phyloP scores from a whole-genome alignment of 768 basidiomycete species.

The Phlebiopsis gigantea region DNA sequence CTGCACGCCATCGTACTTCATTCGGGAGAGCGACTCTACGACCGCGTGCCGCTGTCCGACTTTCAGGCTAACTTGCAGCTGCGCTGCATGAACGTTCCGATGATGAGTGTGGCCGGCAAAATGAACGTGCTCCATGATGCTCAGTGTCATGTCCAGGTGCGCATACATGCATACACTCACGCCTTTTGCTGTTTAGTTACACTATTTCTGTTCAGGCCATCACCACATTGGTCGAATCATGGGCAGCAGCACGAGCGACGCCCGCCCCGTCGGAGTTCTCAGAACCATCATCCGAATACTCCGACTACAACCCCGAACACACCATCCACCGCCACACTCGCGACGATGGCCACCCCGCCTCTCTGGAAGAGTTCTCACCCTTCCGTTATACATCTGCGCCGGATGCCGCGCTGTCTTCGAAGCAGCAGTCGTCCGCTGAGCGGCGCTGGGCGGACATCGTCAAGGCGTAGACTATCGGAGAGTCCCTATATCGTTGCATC shows the following conservation, averaged over 20 bases:
- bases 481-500: background rate
- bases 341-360: too few species aligned
- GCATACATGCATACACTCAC: background rate
- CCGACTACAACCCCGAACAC: slow-evolving; percentile 13
- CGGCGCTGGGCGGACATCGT: slow-evolving; percentile 3
- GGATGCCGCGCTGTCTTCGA: background rate
- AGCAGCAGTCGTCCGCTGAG: background rate
- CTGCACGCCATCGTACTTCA: slow-evolving; percentile 8
- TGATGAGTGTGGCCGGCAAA: background rate
- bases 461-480: background rate
- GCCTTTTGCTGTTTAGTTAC: background rate
- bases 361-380: background rate
- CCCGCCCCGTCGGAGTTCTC: slow-evolving; percentile 10
- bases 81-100: background rate
- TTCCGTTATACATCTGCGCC: background rate
- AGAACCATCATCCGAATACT: slow-evolving; percentile 8
- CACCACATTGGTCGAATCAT: background rate
- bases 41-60: slow-evolving; percentile 5
- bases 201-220: slow-evolving; percentile 1
- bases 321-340: slow-evolving; percentile 7
- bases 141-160: background rate
- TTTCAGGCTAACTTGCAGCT: background rate
- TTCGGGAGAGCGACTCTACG: slow-evolving; percentile 5
- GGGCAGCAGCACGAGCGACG: slow-evolving; percentile 9
- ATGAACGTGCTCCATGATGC: background rate